Conservation (phyloP, 768 basidiomycete species). For the Boletellus emodensis region DNA sequence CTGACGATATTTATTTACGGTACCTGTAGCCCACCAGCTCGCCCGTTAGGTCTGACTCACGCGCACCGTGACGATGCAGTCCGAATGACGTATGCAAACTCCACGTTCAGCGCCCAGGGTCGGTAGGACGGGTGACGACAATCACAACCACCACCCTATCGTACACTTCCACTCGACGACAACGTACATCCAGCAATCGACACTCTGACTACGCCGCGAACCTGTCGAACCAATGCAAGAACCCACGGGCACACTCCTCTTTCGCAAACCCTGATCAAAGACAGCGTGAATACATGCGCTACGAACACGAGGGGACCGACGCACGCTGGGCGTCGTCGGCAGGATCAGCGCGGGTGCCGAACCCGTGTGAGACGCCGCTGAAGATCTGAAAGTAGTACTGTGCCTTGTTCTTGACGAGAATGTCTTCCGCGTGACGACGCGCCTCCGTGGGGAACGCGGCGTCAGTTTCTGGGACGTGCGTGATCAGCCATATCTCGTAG, state of each 20-base stretch:
- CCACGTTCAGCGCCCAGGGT: no score
- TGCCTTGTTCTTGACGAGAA: conserved; percentile 47
- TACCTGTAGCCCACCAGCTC: no score
- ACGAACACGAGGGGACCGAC: neutral
- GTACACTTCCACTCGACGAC: no score
- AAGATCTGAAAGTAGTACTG: conserved; percentile 58
- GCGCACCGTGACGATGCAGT: no score
- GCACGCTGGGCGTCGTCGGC: conserved; percentile 22
- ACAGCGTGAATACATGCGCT: neutral
- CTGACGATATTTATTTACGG: no score
- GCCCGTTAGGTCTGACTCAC: no score
- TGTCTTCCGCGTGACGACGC: conserved; percentile 54
- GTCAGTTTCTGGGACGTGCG: conserved; percentile 49
- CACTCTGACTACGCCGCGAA: conserved; percentile 28
- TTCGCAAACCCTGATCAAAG: conserved; percentile 50
- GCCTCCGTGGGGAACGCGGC: conserved; percentile 49
- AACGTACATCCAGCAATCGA: no score
- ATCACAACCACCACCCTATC: no score
- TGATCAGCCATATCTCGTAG: no score
- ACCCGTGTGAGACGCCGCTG: conserved; percentile 40
- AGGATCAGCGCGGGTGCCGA: conserved; percentile 31
- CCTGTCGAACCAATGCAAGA: conserved; percentile 53
- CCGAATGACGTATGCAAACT: no score
- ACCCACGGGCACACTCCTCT: conserved; percentile 51
- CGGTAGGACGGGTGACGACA: no score